Base-by-base conservation (phyloP, 2,329 filamentous ascomycete genomes). In the Ampelomyces quisqualis region DNA sequence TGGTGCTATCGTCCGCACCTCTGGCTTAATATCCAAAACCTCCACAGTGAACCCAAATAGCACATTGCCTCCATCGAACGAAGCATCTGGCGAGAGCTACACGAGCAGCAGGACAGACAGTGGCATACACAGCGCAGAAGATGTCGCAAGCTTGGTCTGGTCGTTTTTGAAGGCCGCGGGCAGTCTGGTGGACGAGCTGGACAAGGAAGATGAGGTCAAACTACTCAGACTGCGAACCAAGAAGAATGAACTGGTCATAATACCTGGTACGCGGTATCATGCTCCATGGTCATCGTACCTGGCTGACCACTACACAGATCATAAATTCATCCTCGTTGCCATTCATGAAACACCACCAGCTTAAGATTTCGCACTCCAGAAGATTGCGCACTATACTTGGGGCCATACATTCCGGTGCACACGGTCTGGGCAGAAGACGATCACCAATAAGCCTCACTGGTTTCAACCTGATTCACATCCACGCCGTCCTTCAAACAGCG, bases 231-330 rank as follows among this genome's bases (percentile, higher is more conserved):
- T 94, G 51, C 79, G 88, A 51, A 91, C 87, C n/a, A 89, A 84
- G 73, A 90, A 87, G 67, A 86, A 90, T 56, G 88, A 94, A 67
- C 72, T 93, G 48, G 85, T 93, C 44, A 88, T 93, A 59, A 85
- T 91, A 14, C 87, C 86, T 38, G 75, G 75, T 77, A 64, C 32
- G 67, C 43, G 4, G 10, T 14, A 11, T 5, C 10, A 5, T 5
- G 6, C 21, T 5, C 14, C 17, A 11, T 24, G 15, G n/a, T 20
- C 7, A 19, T 26, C 11, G 20, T 9, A 15, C 31, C 14, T 8
- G 7, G 38, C 54, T 66, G 45, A 62, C 27, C 1, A 27, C 47
- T 15, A 24, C 11, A 18, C 43, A 66, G 88, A 91, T 65, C 62
- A 79, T 27, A 90, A 88, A 60, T 94, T 87, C 68, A 74, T 93